Evolutionary conservation across 495 filamentous ascomycete species (phyloP).

Genomic region (Aspergillus campestris): DNA sequence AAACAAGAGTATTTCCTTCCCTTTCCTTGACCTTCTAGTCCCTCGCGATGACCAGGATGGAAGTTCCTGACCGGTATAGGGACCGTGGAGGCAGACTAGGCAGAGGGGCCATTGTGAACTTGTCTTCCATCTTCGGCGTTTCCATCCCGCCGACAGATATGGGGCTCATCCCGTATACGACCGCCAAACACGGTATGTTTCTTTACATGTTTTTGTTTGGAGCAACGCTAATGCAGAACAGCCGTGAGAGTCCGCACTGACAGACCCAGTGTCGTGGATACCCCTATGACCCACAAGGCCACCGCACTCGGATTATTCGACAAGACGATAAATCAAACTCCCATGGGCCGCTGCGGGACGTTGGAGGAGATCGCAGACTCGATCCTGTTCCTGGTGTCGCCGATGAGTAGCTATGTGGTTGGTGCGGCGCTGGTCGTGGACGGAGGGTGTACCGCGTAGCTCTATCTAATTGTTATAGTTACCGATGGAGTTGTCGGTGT

Average conservation of each 20-base stretch:
- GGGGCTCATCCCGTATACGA: conserved; percentile 26
- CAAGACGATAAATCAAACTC: too few relatives aligned
- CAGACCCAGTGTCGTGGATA: too few relatives aligned
- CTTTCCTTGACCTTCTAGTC: background rate
- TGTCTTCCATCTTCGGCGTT: conserved; percentile 23
- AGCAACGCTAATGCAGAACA: background rate
- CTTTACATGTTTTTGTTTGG: too few relatives aligned
- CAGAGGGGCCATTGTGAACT: conserved; percentile 24
- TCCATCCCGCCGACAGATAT: conserved; percentile 9
- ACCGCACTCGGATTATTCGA: too few relatives aligned
- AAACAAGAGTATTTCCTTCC: conserved; percentile 18
- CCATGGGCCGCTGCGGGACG: too few relatives aligned
- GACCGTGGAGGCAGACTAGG: conserved; percentile 11
- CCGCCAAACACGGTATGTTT: conserved; percentile 35
- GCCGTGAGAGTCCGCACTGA: conserved; percentile 8
- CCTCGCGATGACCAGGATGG: background rate
- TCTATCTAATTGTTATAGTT: too few relatives aligned
- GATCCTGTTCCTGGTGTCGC: conserved; percentile 52
- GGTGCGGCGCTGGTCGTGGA: conserved; percentile 17
- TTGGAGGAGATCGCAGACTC: conserved; percentile 59
- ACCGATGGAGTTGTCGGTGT: too few relatives aligned
- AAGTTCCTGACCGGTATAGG: background rate
- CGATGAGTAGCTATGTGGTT: conserved; percentile 35
- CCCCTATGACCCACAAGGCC: too few relatives aligned
- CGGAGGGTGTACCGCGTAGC: background rate